Base-by-base conservation (phyloP, 495 filamentous ascomycete species). In the Recurvomyces mirabilis region DNA sequence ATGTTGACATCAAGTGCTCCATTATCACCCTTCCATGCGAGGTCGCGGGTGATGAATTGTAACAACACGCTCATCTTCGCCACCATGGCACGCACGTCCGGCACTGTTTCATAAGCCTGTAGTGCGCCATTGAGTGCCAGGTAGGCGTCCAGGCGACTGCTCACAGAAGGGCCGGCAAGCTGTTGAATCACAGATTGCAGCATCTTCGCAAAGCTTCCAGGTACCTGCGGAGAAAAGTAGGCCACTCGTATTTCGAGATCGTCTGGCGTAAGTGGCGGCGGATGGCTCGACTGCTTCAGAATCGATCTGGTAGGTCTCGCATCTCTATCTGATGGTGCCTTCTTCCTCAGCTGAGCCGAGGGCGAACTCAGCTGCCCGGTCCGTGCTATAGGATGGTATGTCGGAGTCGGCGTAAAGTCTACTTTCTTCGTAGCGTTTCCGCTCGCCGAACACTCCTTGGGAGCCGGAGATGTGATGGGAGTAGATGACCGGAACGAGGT, bases 111-210 rank as follows among this genome's bases (percentile, higher is more conserved):
- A 38, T 88, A 91, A 6, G 81, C 76, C 49, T 82, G 79, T 42
- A 93, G 61, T 11, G 78, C 75, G n/a, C 74, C 74, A 15, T 79
- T 75, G 36, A 98, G 69, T 47, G 80, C 78, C 56, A 78, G 74
- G 57, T 98, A 95, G 14, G 86, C 81, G 63, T 98, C 91, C n/a
- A 89, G 56, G 51, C 81, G 77, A 10, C 76, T 76, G 35, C 71
- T 71, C 25, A 78, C 65, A 25, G 82, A 76, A 25, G 73, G 71
- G 18, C 79, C 75, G 15, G 81, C 82, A 43, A 98, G 68, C 56
- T 88, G 81, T 61, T 83, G 74, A 24, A 79, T 72, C 2, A 82
- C 75, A 1, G 84, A 93, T 54, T 93, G 81, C 45, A 95, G 64
- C 85, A 95, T 94, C 29, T 69, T 71, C 47, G 78, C 72, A 46